These are phyloP conservation scores for Straminergon stramineum DNA, from an alignment of 225 moss, liverwort and hornwort species.

Conservation along the genomic window DNA sequence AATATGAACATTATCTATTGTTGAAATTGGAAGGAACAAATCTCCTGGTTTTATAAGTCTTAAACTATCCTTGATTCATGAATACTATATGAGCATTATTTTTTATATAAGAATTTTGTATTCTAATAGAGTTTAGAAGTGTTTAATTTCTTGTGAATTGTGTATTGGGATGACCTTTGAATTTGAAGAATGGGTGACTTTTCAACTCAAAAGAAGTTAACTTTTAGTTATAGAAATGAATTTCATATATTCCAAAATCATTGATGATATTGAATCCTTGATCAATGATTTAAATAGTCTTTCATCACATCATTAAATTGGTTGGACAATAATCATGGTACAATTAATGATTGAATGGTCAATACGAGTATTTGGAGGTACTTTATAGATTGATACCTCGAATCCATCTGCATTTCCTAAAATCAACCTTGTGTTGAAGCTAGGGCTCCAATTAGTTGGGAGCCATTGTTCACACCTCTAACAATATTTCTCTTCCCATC, in stretches of 20 bases:
- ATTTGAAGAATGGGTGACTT: not conserved
- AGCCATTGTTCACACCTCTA: no score
- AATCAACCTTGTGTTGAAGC: accelerated
- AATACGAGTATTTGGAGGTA: not conserved
- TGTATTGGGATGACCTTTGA: no score
- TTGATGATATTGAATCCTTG: not conserved
- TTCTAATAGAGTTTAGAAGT: not conserved
- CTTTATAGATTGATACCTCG: not conserved
- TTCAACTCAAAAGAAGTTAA: not conserved
- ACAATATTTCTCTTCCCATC: not conserved
- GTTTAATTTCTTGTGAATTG: not conserved
- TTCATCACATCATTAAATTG: accelerated
- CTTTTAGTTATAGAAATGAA: not conserved
- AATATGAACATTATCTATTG: no score
- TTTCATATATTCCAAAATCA: not conserved
- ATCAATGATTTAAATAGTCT: not conserved
- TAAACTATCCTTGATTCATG: not conserved
- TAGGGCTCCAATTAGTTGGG: accelerated
- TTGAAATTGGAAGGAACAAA: not conserved
- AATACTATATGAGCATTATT: not conserved
- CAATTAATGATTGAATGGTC: not conserved
- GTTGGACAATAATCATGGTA: not conserved
- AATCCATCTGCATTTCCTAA: accelerated
- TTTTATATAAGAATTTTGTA: not conserved
- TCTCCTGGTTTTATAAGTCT: not conserved